A percentile compares a stretch with the other conserved stretches of the same genome.
These are phyloP conservation scores for Aquanectria penicillioides DNA, from an alignment of 2,329 filamentous ascomycete species.

Conservation along the genomic window DNA sequence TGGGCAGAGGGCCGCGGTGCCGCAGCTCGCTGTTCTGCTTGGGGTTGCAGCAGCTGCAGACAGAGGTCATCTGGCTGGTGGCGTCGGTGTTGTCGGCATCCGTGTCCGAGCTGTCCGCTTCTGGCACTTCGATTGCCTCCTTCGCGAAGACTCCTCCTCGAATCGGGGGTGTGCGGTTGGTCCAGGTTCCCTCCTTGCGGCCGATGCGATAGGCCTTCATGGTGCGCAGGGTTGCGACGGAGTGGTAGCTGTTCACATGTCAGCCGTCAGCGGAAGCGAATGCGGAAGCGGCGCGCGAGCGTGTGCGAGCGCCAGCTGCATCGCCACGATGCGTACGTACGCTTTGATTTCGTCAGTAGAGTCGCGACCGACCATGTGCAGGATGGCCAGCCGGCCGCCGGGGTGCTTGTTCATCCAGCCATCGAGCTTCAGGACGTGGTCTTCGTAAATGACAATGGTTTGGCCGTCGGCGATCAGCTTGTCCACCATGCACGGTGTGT, in stretches of 20 bases:
- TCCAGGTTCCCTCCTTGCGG: slow-evolving; percentile 65
- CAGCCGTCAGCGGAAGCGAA: slow-evolving; percentile 34
- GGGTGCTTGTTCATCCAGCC: slow-evolving; percentile 68
- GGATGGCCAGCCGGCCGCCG: slow-evolving; percentile 66
- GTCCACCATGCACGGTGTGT: slow-evolving; percentile 59
- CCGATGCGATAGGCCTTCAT: slow-evolving; percentile 72
- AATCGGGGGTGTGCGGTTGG: slow-evolving; percentile 68
- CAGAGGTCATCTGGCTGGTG: slow-evolving; percentile 33
- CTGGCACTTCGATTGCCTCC: slow-evolving; percentile 27
- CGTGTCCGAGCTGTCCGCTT: slow-evolving; percentile 28
- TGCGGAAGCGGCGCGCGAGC: not conserved
- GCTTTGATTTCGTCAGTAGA: slow-evolving; percentile 49
- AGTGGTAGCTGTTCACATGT: slow-evolving; percentile 63
- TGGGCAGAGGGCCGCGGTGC: slow-evolving; percentile 22
- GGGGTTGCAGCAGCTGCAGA: slow-evolving; percentile 23
- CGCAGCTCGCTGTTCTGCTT: slow-evolving; percentile 22
- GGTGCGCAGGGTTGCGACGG: slow-evolving; percentile 59
- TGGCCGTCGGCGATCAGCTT: slow-evolving; percentile 64
- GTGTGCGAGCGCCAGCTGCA: no score
- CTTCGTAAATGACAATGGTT: slow-evolving; percentile 66
- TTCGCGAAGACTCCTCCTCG: slow-evolving; percentile 55
- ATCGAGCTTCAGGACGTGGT: slow-evolving; percentile 64
- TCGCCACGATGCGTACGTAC: slow-evolving; percentile 35
- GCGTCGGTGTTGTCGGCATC: slow-evolving; percentile 23
- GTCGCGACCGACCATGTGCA: slow-evolving; percentile 60